A percentile compares a stretch with the other conserved stretches of the same genome.
phyloP scores from a whole-genome alignment of 495 filamentous ascomycete species.

The Neurospora sublineolata region DNA sequence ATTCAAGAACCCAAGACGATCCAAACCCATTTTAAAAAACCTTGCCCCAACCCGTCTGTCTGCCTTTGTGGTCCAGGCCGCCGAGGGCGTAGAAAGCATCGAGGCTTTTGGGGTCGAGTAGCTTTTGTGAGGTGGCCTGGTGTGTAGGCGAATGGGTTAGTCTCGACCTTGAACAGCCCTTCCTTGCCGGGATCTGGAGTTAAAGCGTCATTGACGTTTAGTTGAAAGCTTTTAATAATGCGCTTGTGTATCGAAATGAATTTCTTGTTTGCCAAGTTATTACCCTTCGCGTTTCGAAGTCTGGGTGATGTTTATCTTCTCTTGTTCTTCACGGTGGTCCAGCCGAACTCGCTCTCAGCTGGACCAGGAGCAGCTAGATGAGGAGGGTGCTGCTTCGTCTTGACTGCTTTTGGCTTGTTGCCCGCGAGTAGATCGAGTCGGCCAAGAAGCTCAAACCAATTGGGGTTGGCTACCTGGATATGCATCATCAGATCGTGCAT shows the following conservation, averaged over 20 bases:
- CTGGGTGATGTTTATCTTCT: background rate
- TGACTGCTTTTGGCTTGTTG: too few relatives aligned
- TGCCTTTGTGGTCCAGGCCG: too few relatives aligned
- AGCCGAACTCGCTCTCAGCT: background rate
- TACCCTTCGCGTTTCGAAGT: background rate
- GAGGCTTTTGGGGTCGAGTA: constrained; percentile 61
- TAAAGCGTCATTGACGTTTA: constrained; percentile 40
- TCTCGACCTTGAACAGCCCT: constrained; percentile 46
- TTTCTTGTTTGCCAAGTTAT: background rate
- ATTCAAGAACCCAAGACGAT: too few relatives aligned
- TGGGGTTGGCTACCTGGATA: too few relatives aligned
- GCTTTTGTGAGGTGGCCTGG: constrained; percentile 61
- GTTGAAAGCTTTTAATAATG: too few relatives aligned
- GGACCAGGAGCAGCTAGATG: background rate
- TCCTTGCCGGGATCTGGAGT: constrained; percentile 54
- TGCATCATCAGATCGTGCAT: too few relatives aligned
- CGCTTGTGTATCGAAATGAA: too few relatives aligned
- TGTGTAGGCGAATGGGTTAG: constrained; percentile 59
- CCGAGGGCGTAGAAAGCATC: constrained; percentile 58
- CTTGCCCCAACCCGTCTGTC: too few relatives aligned
- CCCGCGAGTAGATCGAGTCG: too few relatives aligned
- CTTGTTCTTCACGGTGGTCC: background rate
- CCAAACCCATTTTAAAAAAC: too few relatives aligned
- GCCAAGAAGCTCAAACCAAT: too few relatives aligned
- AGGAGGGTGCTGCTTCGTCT: background rate